Conservation (phyloP, 2,329 filamentous ascomycete species). For the Ascochyta lentis region DNA sequence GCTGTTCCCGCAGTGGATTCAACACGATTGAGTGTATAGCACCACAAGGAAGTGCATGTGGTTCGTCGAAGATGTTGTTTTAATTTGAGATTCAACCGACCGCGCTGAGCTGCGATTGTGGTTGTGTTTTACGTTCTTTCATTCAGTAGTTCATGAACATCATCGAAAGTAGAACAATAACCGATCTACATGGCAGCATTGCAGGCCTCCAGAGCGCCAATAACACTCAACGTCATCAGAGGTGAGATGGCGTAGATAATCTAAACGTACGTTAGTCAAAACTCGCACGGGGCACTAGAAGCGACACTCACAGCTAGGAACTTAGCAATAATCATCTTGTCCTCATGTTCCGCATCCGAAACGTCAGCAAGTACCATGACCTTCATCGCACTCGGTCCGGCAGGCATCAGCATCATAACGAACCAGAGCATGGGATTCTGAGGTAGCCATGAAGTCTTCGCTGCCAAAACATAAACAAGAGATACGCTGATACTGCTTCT, state of each 20-base stretch:
- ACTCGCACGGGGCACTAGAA: not conserved
- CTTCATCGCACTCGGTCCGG: slow-evolving; percentile 63
- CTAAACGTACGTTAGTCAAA: slow-evolving; percentile 22
- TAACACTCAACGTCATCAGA: slow-evolving; percentile 53
- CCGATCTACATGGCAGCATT: slow-evolving; percentile 37
- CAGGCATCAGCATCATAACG: slow-evolving; percentile 66
- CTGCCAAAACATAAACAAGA: slow-evolving; percentile 62
- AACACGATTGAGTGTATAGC: too few species aligned
- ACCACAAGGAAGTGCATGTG: too few species aligned
- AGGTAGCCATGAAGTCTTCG: slow-evolving; percentile 58
- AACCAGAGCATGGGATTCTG: slow-evolving; percentile 72
- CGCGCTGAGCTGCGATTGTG: too few species aligned
- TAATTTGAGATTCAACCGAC: too few species aligned
- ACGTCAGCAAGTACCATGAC: slow-evolving; percentile 60
- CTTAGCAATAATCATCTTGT: slow-evolving; percentile 63
- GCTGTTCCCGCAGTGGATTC: too few species aligned
- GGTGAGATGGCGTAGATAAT: slow-evolving; percentile 54
- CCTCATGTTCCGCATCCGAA: slow-evolving; percentile 49
- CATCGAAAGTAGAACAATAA: too few species aligned
- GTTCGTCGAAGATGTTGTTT: too few species aligned
- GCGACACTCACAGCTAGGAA: slow-evolving; percentile 55
- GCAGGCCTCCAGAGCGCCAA: slow-evolving; percentile 51
- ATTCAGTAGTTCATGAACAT: too few species aligned
- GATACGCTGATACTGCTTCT: slow-evolving; percentile 55
- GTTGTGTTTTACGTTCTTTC: too few species aligned